A percentile compares a stretch with the other conserved stretches of the same genome.
These are phyloP conservation scores for Agrostemma githago DNA, from an alignment of 148 eudicot species.

Conservation along the genomic window DNA sequence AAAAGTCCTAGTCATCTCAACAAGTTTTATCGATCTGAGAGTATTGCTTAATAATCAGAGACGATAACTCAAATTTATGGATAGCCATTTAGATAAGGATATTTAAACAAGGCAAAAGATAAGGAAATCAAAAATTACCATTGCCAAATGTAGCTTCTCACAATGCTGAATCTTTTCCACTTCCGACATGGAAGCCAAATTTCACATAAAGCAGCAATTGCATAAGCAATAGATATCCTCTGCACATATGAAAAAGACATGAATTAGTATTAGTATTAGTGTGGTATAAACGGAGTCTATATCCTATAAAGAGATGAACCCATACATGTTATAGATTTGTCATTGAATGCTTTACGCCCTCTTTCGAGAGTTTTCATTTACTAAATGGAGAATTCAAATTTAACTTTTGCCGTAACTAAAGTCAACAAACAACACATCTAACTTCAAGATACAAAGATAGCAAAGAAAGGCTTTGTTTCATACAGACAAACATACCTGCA, in stretches of 20 bases:
- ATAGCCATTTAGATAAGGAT: background rate
- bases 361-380: background rate
- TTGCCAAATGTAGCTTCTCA: slow-evolving; percentile 53
- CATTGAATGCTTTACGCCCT: background rate
- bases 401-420: background rate
- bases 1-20: background rate
- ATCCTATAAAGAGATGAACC: background rate
- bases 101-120: background rate
- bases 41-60: background rate
- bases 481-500: slow-evolving; percentile 52
- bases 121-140: slow-evolving; percentile 45
- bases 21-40: background rate
- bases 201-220: slow-evolving; percentile 72
- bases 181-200: slow-evolving; percentile 79
- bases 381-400: background rate
- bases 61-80: background rate
- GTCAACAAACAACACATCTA: background rate
- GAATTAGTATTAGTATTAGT: background rate
- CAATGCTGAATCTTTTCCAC: slow-evolving; percentile 35
- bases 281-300: background rate
- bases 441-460: background rate
- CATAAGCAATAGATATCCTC: slow-evolving; percentile 81
- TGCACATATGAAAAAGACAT: slow-evolving; percentile 27
- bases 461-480: background rate
- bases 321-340: background rate